Base-by-base conservation (phyloP, 2,329 filamentous ascomycete genomes). In the Macrophomina tecta region DNA sequence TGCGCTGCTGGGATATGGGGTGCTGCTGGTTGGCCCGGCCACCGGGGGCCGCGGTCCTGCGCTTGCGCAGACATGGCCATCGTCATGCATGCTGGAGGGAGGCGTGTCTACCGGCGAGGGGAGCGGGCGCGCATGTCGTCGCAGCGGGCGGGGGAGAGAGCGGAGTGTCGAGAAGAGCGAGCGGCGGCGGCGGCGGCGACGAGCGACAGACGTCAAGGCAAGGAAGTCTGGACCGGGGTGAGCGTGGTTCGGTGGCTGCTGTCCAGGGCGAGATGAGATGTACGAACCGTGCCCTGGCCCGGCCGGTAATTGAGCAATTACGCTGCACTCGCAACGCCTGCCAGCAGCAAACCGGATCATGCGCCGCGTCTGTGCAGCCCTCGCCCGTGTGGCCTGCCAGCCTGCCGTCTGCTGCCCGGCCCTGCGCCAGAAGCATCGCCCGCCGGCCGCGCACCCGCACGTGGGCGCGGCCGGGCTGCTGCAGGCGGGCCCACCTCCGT, bases 61-160 rank as follows among this genome's bases (percentile, higher is more conserved):
- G 73, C 73, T 74, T 73, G 71, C 67, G 73, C 71, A 70, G 75
- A 71, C 68, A 73, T 69, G 69, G 74, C 74, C 77, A 78, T 78
- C 69, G 65, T 66, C 64, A 60, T 66, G 42, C 61, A 64, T 64
- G 61, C 61, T 64, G 61, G 40, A 40, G 61, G 18, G 38, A 23
- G 16, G 34, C 61, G 18, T 34, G 42, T 45, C 58, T 62, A 49
- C 34, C 42, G 58, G 45, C 45, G 58, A 28, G 42, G 5, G 32
- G 45, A 23, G 58, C 58, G 40, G 58, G 30, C 38, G 58, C 18
- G 60, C 45, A 51, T 62, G 42, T 48, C 42, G 52, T 16, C 28
- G 16, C 46, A 32, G 60, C 36, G 6, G 52, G 32, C n/a, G 34
- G 52, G 4, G 18, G 16, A 4, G 52, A n/a, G 34, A 12, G n/a